These are phyloP conservation scores for Magnolia sinica DNA, from an alignment of 164 flowering plant species.

Conservation along the genomic window DNA sequence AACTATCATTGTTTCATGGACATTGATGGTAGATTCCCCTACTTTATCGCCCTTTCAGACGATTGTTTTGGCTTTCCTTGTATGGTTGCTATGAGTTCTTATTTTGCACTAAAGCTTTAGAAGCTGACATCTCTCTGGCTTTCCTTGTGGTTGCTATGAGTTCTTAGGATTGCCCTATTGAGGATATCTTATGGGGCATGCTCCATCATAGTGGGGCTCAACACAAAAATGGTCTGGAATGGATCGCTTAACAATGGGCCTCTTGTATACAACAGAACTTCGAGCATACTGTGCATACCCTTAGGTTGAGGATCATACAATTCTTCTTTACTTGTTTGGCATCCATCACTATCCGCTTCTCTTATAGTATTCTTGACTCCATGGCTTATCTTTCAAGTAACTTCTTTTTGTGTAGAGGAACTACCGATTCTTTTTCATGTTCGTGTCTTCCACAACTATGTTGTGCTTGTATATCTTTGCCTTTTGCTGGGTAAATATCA, in stretches of 20 bases:
- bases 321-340: neutral
- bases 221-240: neutral
- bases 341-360: neutral
- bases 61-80: neutral
- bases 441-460: conserved; percentile 58
- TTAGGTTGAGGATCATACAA: neutral
- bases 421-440: conserved; percentile 72
- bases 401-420: conserved; percentile 49
- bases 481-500: conserved; percentile 59
- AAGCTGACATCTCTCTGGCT: no score
- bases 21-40: neutral
- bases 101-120: neutral
- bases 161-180: no score
- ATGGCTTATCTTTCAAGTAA: neutral
- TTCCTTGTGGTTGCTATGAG: no score
- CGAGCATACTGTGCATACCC: neutral
- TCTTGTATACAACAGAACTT: neutral
- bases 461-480: conserved; percentile 60
- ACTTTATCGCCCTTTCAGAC: neutral
- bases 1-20: neutral
- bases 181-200: no score
- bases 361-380: neutral
- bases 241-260: neutral
- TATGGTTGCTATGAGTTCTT: neutral
- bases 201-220: no score